Evolutionary conservation across 352 stramenopile species (phyloP), one percentile per base, ranked within the genome.

Genomic region (Phytophthora palmivora): DNA sequence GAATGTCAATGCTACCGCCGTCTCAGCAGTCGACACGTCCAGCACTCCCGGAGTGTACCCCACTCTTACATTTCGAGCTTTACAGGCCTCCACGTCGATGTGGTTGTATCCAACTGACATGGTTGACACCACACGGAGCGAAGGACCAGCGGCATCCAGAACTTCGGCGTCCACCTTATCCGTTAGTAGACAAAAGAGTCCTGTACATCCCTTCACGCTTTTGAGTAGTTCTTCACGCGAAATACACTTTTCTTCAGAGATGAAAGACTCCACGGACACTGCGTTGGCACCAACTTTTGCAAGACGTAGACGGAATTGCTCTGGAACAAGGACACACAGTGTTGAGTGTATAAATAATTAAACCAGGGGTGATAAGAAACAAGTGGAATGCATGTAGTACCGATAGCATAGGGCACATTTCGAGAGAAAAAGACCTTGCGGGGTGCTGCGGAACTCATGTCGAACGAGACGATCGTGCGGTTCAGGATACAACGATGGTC

Each of bases 71-170:
- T 82, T 76, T 6, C 72, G 58, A 33, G 77, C 76, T 48, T 80
- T 64, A 45, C 87, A 96, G 33, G 84, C 84, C 11, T 87, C 69
- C 2, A 97, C 66, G 47, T 96, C 89, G 63, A 98, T 95, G 67
- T 98, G 90, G 78, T 98, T 94, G 51, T 91, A 84, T 49, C 92
- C 92, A 6, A 95, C 90, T 19, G 84, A 96, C 87, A 98, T 92
- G 37, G 92, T 97, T 51, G 60, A 93, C n/a, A n/a, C n/a, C n/a
- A n/a, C n/a, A n/a, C n/a, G n/a, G n/a, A n/a, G n/a, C n/a, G n/a
- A n/a, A n/a, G 78, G 71, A 1, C 86, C 86, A 26, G 80, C 80
- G 6, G 62, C 64, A 18, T 79, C 77, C 36, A 92, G 64, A 44
- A 92, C 55, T 55, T 89, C 83, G n/a, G 59, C 71, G 55, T 92